Percentiles rank a stretch among this genome's conserved stretches.
phyloP scores from a whole-genome alignment of 2,329 filamentous ascomycete genomes.

The Emergomyces africanus region DNA sequence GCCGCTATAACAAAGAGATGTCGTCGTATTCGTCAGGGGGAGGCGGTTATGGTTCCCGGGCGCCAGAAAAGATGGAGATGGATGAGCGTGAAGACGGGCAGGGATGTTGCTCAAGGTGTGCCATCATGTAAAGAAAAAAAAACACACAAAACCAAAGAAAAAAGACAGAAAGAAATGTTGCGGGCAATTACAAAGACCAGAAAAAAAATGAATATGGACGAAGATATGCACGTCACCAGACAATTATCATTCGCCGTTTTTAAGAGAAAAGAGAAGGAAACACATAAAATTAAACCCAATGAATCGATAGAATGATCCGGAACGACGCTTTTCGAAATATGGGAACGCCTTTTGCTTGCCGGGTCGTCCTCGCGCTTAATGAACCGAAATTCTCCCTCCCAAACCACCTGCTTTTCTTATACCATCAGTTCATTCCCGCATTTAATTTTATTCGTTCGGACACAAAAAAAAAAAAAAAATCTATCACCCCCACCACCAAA shows the following conservation, averaged over 20 bases:
- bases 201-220: background rate
- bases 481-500: too few relatives aligned
- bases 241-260: background rate
- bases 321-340: background rate
- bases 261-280: background rate
- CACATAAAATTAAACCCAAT: background rate
- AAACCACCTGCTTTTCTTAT: background rate
- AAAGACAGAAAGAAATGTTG: background rate
- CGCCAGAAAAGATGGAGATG: slow-evolving; percentile 61
- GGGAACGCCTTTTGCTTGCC: background rate
- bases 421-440: background rate
- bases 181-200: background rate
- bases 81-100: slow-evolving; percentile 38
- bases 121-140: slow-evolving; percentile 59
- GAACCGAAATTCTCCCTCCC: background rate
- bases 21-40: slow-evolving; percentile 68
- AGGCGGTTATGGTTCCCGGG: slow-evolving; percentile 47
- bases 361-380: background rate
- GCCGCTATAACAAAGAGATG: slow-evolving; percentile 98
- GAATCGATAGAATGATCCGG: background rate
- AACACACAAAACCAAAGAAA: background rate
- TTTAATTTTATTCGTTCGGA: too few relatives aligned
- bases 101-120: slow-evolving; percentile 76
- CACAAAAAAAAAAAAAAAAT: too few relatives aligned
- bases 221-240: background rate